Evolutionary conservation across 441 rosid genomes (phyloP), one percentile per base, ranked within the genome.

Genomic region (Codiaeum variegatum): DNA sequence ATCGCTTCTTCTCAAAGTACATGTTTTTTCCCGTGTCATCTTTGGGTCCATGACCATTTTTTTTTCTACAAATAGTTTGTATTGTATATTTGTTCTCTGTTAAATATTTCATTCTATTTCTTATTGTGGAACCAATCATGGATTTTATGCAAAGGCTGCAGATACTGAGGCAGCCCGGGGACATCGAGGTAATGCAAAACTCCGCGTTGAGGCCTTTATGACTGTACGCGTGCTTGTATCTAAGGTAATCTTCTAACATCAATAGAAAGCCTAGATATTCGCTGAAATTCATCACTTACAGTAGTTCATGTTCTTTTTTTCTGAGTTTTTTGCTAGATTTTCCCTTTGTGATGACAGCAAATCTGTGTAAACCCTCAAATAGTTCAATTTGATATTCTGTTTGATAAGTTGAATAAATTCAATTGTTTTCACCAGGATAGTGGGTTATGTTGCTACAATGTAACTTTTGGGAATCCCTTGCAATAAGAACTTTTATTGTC

Each of bases 1-100:
- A 28, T 95, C 99, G 18, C 90, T 90, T 83, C 94, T 95, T 71
- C 93, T 93, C 76, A 83, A 95, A 81, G 99, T 95, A 86, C 21
- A 23, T 69, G 56, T 58, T 46, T 60, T 3, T 55, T 24, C 24
- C 2, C 1, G 66, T 29, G 55, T 31, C 11, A 15, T 46, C 49
- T 63, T 24, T 34, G 18, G 58, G 52, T 24, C 23, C 28, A 23
- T 34, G 52, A 42, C 32, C 26, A 1, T 34, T 40, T 72, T 7
- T 66, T 58, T 16, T 73, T n/a, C n/a, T 46, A 47, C 16, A 46
- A 59, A 0, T 29, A 36, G 19, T 55, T 63, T 32, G 44, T 21
- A 13, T 23, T 46, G 24, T 70, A n/a, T n/a, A n/a, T n/a, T n/a
- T 70, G 19, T 12, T 36, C 70, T 21, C 29, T 55, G n/a, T 47